phyloP scores from a whole-genome alignment of 768 basidiomycete species.

The Hericium coralloides region DNA sequence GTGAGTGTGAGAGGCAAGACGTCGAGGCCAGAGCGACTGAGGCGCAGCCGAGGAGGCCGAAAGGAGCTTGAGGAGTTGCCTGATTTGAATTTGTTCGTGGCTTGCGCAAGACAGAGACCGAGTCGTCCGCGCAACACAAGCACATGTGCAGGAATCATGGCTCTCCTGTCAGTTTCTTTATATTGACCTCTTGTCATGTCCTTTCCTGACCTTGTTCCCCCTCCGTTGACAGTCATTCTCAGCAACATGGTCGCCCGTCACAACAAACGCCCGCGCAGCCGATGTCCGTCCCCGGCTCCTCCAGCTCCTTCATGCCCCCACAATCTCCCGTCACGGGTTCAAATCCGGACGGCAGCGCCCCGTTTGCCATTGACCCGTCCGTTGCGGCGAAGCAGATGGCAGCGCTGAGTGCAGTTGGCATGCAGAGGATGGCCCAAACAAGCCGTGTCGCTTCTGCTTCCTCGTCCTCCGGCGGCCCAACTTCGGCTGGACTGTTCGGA shows the following conservation, averaged over 20 bases:
- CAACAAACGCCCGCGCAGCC: neutral
- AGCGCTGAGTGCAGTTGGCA: conserved; percentile 56
- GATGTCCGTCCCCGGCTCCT: neutral
- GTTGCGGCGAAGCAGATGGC: conserved; percentile 75
- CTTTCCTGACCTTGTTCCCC: neutral
- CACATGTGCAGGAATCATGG: conserved; percentile 1
- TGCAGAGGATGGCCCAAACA: conserved; percentile 44
- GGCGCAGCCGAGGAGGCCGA: too few relatives aligned
- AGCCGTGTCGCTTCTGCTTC: conserved; percentile 9
- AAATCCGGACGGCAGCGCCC: conserved; percentile 1
- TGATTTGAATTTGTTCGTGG: neutral
- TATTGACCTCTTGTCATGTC: neutral
- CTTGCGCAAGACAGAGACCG: conserved; percentile 10
- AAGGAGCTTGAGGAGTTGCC: neutral
- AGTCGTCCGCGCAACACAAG: conserved; percentile 8
- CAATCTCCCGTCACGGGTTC: neutral
- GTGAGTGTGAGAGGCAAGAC: too few relatives aligned
- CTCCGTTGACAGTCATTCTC: conserved; percentile 1
- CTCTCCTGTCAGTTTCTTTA: conserved; percentile 12
- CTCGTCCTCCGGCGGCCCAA: conserved; percentile 43
- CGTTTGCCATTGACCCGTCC: conserved; percentile 46
- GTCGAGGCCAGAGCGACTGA: too few relatives aligned
- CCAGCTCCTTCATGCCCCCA: neutral
- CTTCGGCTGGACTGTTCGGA: conserved; percentile 56
- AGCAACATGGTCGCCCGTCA: neutral